These are phyloP conservation scores for Cucurbita maxima DNA, from an alignment of 306 rosid genomes.

Conservation along the genomic window DNA sequence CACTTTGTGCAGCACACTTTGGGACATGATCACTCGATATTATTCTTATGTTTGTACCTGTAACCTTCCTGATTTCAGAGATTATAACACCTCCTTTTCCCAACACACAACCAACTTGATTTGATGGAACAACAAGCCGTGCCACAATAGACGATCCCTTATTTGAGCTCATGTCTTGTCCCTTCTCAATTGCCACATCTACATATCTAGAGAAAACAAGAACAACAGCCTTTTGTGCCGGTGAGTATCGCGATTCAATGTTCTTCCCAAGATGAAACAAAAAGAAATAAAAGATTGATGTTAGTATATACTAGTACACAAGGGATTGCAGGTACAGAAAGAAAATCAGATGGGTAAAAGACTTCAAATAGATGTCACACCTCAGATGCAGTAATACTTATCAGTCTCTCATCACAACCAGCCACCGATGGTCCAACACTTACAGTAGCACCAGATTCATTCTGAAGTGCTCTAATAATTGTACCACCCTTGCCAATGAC, in stretches of 20 bases:
- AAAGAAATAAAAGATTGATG: neutral
- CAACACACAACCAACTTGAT: slow-evolving; percentile 89
- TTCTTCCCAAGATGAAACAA: slow-evolving; percentile 29
- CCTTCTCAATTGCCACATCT: slow-evolving; percentile 58
- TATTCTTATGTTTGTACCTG: slow-evolving; percentile 65
- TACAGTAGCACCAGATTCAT: slow-evolving; percentile 78
- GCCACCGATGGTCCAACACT: slow-evolving; percentile 48
- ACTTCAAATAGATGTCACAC: slow-evolving; percentile 25
- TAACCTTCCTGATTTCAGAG: slow-evolving; percentile 73
- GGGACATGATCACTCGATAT: slow-evolving; percentile 64
- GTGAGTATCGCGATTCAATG: slow-evolving; percentile 71
- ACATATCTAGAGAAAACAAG: slow-evolving; percentile 70
- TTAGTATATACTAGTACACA: neutral
- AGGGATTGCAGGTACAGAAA: neutral
- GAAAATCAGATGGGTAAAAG: slow-evolving; percentile 4
- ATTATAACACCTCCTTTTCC: slow-evolving; percentile 87
- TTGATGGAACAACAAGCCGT: slow-evolving; percentile 57
- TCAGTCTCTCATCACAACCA: slow-evolving; percentile 67
- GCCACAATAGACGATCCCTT: slow-evolving; percentile 51
- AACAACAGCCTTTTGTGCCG: slow-evolving; percentile 80
- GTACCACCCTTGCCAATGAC: slow-evolving; percentile 88
- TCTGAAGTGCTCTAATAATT: slow-evolving; percentile 69
- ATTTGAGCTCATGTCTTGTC: slow-evolving; percentile 36
- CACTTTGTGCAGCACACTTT: slow-evolving; percentile 61
- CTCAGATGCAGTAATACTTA: slow-evolving; percentile 74